These are phyloP conservation scores for Dimargaris xerosporica DNA, from an alignment of 192 early-diverging fungal genomes.

Conservation along the genomic window DNA sequence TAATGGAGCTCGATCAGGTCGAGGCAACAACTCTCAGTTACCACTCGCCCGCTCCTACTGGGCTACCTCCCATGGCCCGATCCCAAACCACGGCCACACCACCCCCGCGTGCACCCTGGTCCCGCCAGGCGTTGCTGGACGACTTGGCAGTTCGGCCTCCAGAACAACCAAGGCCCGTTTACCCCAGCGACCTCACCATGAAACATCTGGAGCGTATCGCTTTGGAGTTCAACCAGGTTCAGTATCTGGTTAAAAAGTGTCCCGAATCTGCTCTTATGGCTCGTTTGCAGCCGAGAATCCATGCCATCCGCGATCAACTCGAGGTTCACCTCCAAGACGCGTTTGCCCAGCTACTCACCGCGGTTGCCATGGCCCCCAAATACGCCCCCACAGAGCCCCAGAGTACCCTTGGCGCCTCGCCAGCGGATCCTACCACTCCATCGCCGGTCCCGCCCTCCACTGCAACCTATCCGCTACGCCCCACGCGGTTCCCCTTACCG, in stretches of 20 bases:
- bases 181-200: neutral
- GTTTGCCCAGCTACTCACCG: neutral
- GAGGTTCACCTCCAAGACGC: neutral
- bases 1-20: neutral
- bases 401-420: too few relatives aligned
- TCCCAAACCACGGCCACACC: neutral
- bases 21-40: too few relatives aligned
- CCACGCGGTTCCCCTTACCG: neutral
- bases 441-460: neutral
- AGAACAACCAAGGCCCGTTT: neutral
- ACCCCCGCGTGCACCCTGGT: neutral
- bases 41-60: too few relatives aligned
- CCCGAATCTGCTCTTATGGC: neutral
- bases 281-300: neutral
- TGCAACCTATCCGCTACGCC: neutral
- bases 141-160: neutral
- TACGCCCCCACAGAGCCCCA: too few relatives aligned
- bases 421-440: too few relatives aligned
- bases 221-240: slow-evolving; percentile 7
- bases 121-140: neutral
- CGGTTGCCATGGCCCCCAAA: too few relatives aligned
- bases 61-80: neutral
- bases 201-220: slow-evolving; percentile 9
- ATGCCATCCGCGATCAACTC: neutral
- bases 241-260: slow-evolving; percentile 1